Evolutionary conservation across 306 rosid genomes (phyloP).

Genomic region (Sicyos baderoa): DNA sequence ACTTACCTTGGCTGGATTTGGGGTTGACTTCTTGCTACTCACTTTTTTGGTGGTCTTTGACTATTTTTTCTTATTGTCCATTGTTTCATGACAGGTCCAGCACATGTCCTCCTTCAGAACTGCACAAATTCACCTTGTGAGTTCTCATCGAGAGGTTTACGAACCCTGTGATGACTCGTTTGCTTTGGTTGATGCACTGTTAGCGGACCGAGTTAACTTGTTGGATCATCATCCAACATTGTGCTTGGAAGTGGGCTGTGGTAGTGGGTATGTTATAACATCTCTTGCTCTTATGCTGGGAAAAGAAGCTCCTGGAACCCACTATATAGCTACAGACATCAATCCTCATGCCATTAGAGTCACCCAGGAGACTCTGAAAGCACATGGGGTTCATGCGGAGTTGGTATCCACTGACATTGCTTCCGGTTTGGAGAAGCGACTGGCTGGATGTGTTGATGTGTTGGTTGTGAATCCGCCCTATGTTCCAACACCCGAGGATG

Average conservation of each 20-base stretch:
- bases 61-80: background rate
- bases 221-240: conserved; percentile 54
- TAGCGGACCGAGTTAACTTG: conserved; percentile 60
- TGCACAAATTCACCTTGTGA: conserved; percentile 79
- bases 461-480: conserved; percentile 94
- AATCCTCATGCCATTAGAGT: conserved; percentile 64
- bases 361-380: conserved; percentile 62
- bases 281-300: conserved; percentile 87
- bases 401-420: conserved; percentile 66
- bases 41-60: background rate
- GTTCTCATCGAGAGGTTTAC: conserved; percentile 83
- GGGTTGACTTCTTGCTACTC: background rate
- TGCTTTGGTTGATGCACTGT: conserved; percentile 89
- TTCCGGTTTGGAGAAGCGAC: conserved; percentile 63
- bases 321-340: conserved; percentile 82
- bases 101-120: conserved; percentile 37
- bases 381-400: conserved; percentile 84
- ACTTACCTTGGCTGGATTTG: background rate
- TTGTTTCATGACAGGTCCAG: conserved; percentile 31
- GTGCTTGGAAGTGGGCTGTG: conserved; percentile 89
- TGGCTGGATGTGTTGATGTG: conserved; percentile 71
- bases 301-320: conserved; percentile 37
- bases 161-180: conserved; percentile 96
- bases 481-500: conserved; percentile 93
- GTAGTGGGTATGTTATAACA: conserved; percentile 90